Base-by-base conservation (phyloP, 2,329 filamentous ascomycete genomes). In the Sphaerulina vaccinii region DNA sequence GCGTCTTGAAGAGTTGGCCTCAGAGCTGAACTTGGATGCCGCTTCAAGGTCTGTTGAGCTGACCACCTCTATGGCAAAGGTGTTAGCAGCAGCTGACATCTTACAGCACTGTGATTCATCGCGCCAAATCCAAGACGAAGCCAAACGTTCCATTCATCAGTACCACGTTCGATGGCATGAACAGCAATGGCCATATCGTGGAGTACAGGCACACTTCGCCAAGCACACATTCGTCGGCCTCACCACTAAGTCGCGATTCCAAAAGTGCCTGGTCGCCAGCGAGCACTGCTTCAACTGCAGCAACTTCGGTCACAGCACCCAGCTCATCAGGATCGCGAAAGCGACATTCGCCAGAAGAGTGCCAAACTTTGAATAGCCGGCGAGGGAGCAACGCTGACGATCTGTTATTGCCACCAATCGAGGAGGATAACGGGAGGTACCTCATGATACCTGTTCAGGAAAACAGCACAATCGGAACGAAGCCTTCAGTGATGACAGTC, bases 401-500 rank as follows among this genome's bases (percentile, higher is more conserved):
- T 16, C 53, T 58, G 37, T 21, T 51, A 2, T 51, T 70, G 11
- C 58, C 65, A 13, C 63, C 66, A 1, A 69, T 70, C 35, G 62
- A 68, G 37, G 68, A 70, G 48, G 63, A 65, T 33, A 59, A 49
- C 3, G 56, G 59, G 8, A 57, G 58, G 2, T 65, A 50, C 37
- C 32, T 68, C 11, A n/a, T 59, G 5, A 65, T 69, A 8, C 66
- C 66, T 5, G 59, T 67, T 8, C 65, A 68, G 49, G 66, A 68
- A 27, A 56, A 56, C 10, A 55, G 49, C 3, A 19, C 61, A 24
- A 36, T 58, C n/a, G n/a, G n/a, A 23, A 43, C 58, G n/a, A 59
- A 57, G 40, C 72, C 72, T n/a, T 73, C 74, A 1, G 57, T 77
- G 18, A 56, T 66, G 9, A 95, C 90, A 0, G 85, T 90, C 0